Evolutionary conservation across 164 flowering plant species (phyloP).

Genomic region (Vitis riparia): DNA sequence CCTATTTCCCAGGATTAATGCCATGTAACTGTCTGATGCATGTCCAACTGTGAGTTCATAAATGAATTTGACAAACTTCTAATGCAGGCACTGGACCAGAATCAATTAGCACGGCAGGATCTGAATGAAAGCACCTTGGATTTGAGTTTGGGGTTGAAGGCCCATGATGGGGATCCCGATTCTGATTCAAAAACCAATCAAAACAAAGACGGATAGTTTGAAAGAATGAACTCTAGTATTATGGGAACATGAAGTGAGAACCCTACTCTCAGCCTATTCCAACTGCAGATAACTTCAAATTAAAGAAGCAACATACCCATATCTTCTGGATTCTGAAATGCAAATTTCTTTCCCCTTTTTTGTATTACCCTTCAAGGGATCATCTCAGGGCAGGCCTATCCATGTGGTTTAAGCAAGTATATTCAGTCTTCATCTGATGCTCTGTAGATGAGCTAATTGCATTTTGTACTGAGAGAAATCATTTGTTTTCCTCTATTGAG

Average conservation of each 20-base stretch:
- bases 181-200: slow-evolving; percentile 27
- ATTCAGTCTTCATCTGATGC: background rate
- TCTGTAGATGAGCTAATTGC: slow-evolving; percentile 8
- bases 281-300: slow-evolving; percentile 1
- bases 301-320: background rate
- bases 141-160: slow-evolving; percentile 59
- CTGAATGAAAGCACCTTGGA: slow-evolving; percentile 75
- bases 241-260: slow-evolving; percentile 9
- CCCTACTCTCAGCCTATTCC: background rate
- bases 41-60: too few relatives aligned
- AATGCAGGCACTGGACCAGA: slow-evolving; percentile 41
- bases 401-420: background rate
- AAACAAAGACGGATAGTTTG: slow-evolving; percentile 23
- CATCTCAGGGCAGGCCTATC: background rate
- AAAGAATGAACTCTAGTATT: slow-evolving; percentile 17
- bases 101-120: slow-evolving; percentile 49
- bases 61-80: background rate
- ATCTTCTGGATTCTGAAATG: slow-evolving; percentile 1
- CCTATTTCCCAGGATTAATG: too few relatives aligned
- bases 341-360: slow-evolving; percentile 2
- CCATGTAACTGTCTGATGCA: background rate
- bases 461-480: slow-evolving; percentile 1
- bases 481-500: background rate
- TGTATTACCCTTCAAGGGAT: background rate
- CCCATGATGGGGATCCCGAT: slow-evolving; percentile 39